Conservation (phyloP, 768 basidiomycete genomes). For the Chalciporus chontae region DNA sequence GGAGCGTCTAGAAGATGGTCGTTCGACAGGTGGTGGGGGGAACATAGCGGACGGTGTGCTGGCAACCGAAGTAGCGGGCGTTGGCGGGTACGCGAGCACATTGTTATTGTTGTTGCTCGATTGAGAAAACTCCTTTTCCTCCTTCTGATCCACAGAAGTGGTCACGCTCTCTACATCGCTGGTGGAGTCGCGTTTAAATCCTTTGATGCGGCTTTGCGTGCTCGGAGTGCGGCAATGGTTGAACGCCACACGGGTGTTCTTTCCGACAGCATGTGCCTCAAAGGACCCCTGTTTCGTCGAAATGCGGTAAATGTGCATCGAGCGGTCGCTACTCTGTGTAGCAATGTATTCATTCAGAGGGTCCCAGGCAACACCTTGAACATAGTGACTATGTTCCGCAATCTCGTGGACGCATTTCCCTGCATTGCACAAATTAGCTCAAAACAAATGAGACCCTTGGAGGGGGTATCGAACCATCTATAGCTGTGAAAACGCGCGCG, state of each 20-base stretch:
- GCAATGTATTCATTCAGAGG: slow-evolving; percentile 96
- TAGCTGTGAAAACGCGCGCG: slow-evolving; percentile 75
- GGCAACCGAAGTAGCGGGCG: slow-evolving; percentile 65
- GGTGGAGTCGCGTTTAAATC: slow-evolving; percentile 67
- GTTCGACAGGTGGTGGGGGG: slow-evolving; percentile 48
- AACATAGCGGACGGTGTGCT: slow-evolving; percentile 59
- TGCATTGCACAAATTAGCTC: slow-evolving; percentile 24
- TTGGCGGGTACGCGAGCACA: slow-evolving; percentile 41
- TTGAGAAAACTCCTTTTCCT: slow-evolving; percentile 29
- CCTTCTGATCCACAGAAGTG: slow-evolving; percentile 54
- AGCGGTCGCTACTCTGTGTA: slow-evolving; percentile 93
- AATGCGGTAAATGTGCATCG: slow-evolving; percentile 92
- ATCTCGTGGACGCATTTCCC: slow-evolving; percentile 88
- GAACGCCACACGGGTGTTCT: slow-evolving; percentile 71
- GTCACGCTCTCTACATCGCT: slow-evolving; percentile 74
- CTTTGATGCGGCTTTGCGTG: slow-evolving; percentile 52
- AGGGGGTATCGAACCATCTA: slow-evolving; percentile 53
- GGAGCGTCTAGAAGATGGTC: slow-evolving; percentile 58
- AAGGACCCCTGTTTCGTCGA: slow-evolving; percentile 75
- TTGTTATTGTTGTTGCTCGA: slow-evolving; percentile 25
- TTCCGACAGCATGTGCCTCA: slow-evolving; percentile 88
- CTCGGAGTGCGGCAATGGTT: slow-evolving; percentile 73
- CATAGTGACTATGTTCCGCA: slow-evolving; percentile 93
- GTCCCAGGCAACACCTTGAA: slow-evolving; percentile 99
- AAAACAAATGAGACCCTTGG: neutral